Conservation (phyloP, 2,329 filamentous ascomycete genomes). For the Aspergillus hortae region DNA sequence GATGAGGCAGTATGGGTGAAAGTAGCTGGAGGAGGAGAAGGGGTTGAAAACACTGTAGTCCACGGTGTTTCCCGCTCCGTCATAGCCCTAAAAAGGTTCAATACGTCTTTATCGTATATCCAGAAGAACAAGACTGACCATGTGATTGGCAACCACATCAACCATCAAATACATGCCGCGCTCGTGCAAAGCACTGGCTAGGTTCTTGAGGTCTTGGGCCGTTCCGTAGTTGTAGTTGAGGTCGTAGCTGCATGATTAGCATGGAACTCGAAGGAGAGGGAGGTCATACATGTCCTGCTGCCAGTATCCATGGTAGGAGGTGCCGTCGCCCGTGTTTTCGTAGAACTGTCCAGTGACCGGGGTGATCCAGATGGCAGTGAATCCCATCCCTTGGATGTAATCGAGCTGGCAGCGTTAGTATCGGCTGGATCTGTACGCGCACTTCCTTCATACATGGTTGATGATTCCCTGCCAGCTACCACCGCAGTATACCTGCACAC, state of each 20-base stretch:
- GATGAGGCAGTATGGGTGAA: slow-evolving; percentile 57
- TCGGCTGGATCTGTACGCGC: too few relatives aligned
- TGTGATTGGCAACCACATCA: slow-evolving; percentile 58
- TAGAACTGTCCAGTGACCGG: slow-evolving; percentile 41
- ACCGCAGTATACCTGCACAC: slow-evolving; percentile 41
- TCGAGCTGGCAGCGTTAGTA: slow-evolving; percentile 34
- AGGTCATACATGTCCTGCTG: slow-evolving; percentile 43
- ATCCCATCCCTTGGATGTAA: slow-evolving; percentile 49
- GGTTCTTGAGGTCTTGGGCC: slow-evolving; percentile 54
- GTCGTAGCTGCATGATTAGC: slow-evolving; percentile 29
- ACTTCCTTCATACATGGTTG: slow-evolving; percentile 24
- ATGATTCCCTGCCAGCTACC: slow-evolving; percentile 49
- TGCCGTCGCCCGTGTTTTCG: slow-evolving; percentile 33
- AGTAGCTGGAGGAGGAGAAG: slow-evolving; percentile 57
- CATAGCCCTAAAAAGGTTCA: slow-evolving; percentile 33
- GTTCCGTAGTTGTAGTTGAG: slow-evolving; percentile 60
- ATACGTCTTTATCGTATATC: too few relatives aligned
- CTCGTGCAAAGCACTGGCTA: slow-evolving; percentile 54
- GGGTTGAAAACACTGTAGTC: slow-evolving; percentile 53
- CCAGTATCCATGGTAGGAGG: slow-evolving; percentile 51
- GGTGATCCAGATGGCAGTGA: slow-evolving; percentile 50
- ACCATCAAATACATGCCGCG: slow-evolving; percentile 61
- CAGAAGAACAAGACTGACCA: slow-evolving; percentile 23
- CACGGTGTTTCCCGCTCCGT: slow-evolving; percentile 45
- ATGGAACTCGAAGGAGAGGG: background rate